phyloP scores from a whole-genome alignment of 2,329 filamentous ascomycete genomes.

The Curvularia verruculosa region DNA sequence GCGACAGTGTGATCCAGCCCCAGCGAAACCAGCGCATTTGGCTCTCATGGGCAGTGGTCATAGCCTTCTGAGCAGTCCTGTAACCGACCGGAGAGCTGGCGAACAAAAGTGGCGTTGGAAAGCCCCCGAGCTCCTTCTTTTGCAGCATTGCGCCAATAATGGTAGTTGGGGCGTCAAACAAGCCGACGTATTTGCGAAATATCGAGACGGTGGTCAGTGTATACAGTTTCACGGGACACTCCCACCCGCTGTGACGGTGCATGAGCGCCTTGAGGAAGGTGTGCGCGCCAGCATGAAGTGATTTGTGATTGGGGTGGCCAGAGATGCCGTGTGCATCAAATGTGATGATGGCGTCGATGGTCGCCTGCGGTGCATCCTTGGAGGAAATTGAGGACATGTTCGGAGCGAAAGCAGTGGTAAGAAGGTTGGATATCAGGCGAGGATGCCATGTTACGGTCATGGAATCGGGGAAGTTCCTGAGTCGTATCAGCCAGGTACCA shows the following conservation, averaged over 20 bases:
- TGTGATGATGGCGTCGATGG: constrained; percentile 83
- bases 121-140: constrained; percentile 60
- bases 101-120: constrained; percentile 67
- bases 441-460: constrained; percentile 82
- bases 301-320: constrained; percentile 90
- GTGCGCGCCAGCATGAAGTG: constrained; percentile 80
- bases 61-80: constrained; percentile 77
- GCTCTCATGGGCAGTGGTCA: constrained; percentile 88
- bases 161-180: constrained; percentile 78
- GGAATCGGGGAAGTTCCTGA: constrained; percentile 80
- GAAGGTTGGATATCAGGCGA: constrained; percentile 70
- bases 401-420: constrained; percentile 76
- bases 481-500: constrained; percentile 15
- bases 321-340: constrained; percentile 87
- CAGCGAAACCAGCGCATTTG: constrained; percentile 99
- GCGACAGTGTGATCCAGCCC: constrained; percentile 87
- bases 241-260: constrained; percentile 67
- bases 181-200: constrained; percentile 77
- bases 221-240: constrained; percentile 81
- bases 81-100: constrained; percentile 70
- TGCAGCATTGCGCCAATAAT: constrained; percentile 62
- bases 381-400: constrained; percentile 56
- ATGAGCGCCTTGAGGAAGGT: constrained; percentile 73
- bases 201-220: constrained; percentile 77
- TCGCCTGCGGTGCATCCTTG: constrained; percentile 56